phyloP scores from a whole-genome alignment of 306 rosid species.

The Acacia crassicarpa region DNA sequence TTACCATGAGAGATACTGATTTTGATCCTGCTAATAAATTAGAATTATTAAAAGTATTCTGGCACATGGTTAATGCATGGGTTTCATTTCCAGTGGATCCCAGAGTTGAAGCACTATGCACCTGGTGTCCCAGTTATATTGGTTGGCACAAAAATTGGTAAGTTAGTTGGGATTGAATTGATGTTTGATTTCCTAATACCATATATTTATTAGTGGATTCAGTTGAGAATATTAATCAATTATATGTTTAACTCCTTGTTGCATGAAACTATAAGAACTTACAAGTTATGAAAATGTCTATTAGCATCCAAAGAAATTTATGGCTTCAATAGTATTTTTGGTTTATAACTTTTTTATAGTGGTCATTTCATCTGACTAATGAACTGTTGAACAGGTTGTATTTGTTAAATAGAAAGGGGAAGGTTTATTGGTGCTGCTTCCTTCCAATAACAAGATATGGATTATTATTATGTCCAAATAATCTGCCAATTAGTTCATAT shows the following conservation, averaged over 20 bases:
- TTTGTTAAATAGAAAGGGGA: not conserved
- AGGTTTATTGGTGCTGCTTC: not conserved
- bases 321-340: not conserved
- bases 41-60: not conserved
- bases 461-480: not conserved
- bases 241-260: not conserved
- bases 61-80: constrained; percentile 25
- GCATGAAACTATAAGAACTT: constrained; percentile 7
- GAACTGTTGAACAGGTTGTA: constrained; percentile 7
- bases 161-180: constrained; percentile 28
- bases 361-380: constrained; percentile 15
- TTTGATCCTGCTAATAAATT: constrained; percentile 16
- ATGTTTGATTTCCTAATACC: constrained; percentile 11
- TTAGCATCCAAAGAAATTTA: not conserved
- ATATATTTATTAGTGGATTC: constrained; percentile 1
- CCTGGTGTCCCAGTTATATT: constrained; percentile 96
- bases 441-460: constrained; percentile 3
- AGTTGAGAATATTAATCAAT: not conserved
- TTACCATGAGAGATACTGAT: not conserved
- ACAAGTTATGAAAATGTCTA: not conserved
- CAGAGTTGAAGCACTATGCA: constrained; percentile 99
- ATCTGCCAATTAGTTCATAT: not conserved
- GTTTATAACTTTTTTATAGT: not conserved
- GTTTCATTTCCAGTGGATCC: constrained; percentile 87
- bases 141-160: constrained; percentile 98